Evolutionary conservation across 2,329 filamentous ascomycete species (phyloP).

Genomic region (Colletotrichum abscissum): DNA sequence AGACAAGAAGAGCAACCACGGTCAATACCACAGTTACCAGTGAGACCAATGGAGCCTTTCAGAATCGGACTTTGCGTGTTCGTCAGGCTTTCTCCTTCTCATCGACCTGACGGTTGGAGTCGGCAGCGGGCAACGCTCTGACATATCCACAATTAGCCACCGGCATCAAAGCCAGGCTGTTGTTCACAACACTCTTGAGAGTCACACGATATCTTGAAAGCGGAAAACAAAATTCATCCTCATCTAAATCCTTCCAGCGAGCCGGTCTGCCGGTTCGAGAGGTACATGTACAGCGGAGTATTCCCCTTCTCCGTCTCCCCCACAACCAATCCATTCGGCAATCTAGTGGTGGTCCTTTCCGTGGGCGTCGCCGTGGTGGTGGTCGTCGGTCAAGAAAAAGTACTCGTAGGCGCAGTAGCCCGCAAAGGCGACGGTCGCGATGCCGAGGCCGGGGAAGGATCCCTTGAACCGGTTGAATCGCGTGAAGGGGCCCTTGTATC

Average conservation of each 20-base stretch:
- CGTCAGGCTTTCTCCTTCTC: no score
- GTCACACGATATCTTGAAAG: background rate
- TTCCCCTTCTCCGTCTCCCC: constrained; percentile 30
- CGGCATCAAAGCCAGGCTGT: background rate
- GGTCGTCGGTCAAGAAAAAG: constrained; percentile 82
- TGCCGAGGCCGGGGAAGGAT: constrained; percentile 90
- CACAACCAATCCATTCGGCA: constrained; percentile 19
- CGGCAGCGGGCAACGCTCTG: background rate
- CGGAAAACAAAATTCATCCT: constrained; percentile 25
- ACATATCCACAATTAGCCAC: background rate
- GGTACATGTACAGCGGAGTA: constrained; percentile 51
- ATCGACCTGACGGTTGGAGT: no score
- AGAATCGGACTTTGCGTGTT: no score
- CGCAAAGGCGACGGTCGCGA: constrained; percentile 90
- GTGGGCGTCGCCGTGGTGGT: constrained; percentile 66
- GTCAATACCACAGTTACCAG: no score
- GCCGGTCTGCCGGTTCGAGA: constrained; percentile 30
- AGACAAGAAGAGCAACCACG: no score
- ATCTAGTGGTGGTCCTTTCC: constrained; percentile 68
- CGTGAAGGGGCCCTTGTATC: constrained; percentile 89
- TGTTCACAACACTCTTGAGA: no score
- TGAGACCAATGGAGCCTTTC: no score
- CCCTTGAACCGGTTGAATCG: constrained; percentile 90
- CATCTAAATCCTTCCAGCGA: constrained; percentile 31
- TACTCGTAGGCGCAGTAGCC: constrained; percentile 92